Base-by-base conservation (phyloP, 441 rosid genomes). In the Erodium moschatum region DNA sequence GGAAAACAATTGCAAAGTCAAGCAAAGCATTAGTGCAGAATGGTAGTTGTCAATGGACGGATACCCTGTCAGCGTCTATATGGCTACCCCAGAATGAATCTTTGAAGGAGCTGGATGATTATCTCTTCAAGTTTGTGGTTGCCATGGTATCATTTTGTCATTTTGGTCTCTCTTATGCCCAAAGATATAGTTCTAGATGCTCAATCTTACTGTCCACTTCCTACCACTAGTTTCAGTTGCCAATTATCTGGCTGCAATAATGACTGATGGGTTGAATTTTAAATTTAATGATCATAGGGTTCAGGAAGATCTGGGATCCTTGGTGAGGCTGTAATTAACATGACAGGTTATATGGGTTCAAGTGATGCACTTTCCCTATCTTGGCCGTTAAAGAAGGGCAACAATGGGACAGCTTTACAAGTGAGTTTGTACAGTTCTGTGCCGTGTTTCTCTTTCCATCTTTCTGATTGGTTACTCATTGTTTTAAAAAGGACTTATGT, bases 31-130 rank as follows among this genome's bases (percentile, higher is more conserved):
- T 29, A 0, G 86, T 72, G 27, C 73, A 76, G 29, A 83, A 82
- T 75, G 90, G 89, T 48, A 73, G 38, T 71, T 88, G 90, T 75
- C 87, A 88, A 31, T 88, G 93, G 90, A 70, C 76, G 0, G 93
- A 82, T 50, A 69, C 77, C 38, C 54, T 86, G 11, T 71, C 81
- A 8, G 86, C 85, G 65, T 85, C 89, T 44, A 69, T 82, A 12
- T 79, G 79, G 85, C 20, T 81, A 73, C 64, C 76, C 0, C 70
- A 68, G 2, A 76, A 82, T 50, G 82, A 74, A 31, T 71, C 83
- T 52, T 80, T 83, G 4, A 73, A 76, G 70, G 81, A 75, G 61
- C 75, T 74, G 70, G 80, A 76, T 46, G 86, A 80, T 60, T 80
- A 78, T 70, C 66, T 72, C 62, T 71, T 80, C 80, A 88, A 85